Conservation (phyloP, 768 basidiomycete species). For the Filobasidium floriforme region DNA sequence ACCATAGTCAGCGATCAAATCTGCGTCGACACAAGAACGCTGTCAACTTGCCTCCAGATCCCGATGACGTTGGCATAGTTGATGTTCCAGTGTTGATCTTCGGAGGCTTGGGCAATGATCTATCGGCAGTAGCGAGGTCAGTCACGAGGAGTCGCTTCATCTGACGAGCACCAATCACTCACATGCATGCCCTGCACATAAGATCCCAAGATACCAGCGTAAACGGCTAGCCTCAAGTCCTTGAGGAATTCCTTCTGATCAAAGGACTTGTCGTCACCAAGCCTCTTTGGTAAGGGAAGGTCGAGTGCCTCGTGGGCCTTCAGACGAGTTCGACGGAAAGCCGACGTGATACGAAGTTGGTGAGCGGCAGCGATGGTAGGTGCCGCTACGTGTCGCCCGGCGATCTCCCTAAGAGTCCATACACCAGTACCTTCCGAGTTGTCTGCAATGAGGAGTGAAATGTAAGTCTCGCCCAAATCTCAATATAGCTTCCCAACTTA, state of each 20-base stretch:
- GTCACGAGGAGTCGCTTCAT: no score
- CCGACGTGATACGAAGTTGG: slow-evolving; percentile 41
- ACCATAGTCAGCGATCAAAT: slow-evolving; percentile 38
- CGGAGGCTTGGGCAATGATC: slow-evolving; percentile 40
- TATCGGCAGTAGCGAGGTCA: slow-evolving; percentile 9
- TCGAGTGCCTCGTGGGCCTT: slow-evolving; percentile 34
- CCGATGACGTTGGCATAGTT: not conserved
- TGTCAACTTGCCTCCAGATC: not conserved
- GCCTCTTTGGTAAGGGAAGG: slow-evolving; percentile 32
- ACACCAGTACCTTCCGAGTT: slow-evolving; percentile 34
- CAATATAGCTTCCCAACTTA: no score
- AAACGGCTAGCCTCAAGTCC: slow-evolving; percentile 33
- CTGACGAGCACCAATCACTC: slow-evolving; percentile 12
- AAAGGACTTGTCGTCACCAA: slow-evolving; percentile 16
- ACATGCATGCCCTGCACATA: slow-evolving; percentile 44
- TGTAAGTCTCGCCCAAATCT: no score
- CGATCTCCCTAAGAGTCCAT: slow-evolving; percentile 43
- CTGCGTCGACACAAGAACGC: slow-evolving; percentile 8
- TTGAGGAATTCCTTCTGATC: slow-evolving; percentile 31
- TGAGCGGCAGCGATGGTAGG: slow-evolving; percentile 43
- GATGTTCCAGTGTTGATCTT: slow-evolving; percentile 26
- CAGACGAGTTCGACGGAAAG: slow-evolving; percentile 36
- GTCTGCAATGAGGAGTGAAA: not conserved
- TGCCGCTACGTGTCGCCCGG: slow-evolving; percentile 40
- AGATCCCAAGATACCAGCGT: slow-evolving; percentile 37